Evolutionary conservation across 352 stramenopile genomes (phyloP).

Genomic region (Globisporangium barbulae): DNA sequence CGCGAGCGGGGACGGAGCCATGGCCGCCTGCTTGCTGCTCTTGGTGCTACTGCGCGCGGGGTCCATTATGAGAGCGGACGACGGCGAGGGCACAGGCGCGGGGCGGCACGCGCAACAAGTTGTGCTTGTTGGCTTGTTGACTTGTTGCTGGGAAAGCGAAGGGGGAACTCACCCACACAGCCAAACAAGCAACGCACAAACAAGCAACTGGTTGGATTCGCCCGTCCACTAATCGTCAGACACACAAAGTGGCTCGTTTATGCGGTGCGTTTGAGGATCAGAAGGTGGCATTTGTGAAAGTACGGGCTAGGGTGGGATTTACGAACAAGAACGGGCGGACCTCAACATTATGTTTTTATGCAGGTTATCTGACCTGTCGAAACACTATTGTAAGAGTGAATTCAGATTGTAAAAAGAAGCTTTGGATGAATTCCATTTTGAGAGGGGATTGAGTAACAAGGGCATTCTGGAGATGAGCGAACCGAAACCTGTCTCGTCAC

Average conservation of each 20-base stretch:
- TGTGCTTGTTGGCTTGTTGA: neutral
- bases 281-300: neutral
- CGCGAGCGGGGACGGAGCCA: neutral
- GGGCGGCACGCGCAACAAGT: neutral
- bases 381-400: neutral
- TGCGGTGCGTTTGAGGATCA: neutral
- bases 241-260: neutral
- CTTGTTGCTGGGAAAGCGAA: neutral
- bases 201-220: conserved; percentile 3
- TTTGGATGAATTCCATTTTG: too few relatives aligned
- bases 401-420: too few relatives aligned
- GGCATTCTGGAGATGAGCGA: too few relatives aligned
- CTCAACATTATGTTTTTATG: neutral
- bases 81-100: too few relatives aligned
- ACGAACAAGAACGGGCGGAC: neutral
- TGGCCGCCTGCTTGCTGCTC: neutral
- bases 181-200: neutral
- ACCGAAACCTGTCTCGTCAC: too few relatives aligned
- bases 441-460: too few relatives aligned
- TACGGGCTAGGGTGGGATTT: too few relatives aligned
- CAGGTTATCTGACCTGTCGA: neutral
- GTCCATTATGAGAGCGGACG: neutral
- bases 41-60: neutral
- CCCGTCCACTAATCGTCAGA: neutral
- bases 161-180: neutral